A percentile compares a stretch with the other conserved stretches of the same genome.
Evolutionary conservation across 768 basidiomycete species (phyloP).

Genomic region (Tylopilus plumbeoviolaceoides): DNA sequence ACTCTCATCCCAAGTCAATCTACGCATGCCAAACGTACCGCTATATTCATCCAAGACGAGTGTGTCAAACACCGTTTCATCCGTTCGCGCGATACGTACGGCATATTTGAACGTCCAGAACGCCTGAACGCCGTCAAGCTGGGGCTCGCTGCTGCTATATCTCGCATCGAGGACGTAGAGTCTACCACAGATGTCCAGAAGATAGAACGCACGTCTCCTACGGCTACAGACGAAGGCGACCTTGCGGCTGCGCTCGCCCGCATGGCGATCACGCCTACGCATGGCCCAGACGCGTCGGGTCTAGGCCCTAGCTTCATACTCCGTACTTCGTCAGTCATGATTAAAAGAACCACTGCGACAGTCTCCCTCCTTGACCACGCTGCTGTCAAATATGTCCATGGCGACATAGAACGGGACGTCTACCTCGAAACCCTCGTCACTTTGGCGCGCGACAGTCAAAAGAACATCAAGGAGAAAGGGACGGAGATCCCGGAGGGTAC

Average conservation of each 20-base stretch:
- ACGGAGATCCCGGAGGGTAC: conserved; percentile 70
- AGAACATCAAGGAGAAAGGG: conserved; percentile 55
- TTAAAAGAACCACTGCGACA: conserved; percentile 51
- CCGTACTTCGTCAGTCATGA: conserved; percentile 32
- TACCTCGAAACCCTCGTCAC: conserved; percentile 60
- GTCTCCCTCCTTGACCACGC: conserved; percentile 54
- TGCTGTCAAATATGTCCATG: conserved; percentile 73
- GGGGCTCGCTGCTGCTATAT: conserved; percentile 76
- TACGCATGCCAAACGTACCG: conserved; percentile 14
- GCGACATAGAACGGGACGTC: conserved; percentile 60
- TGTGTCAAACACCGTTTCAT: conserved; percentile 77
- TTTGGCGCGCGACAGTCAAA: conserved; percentile 57
- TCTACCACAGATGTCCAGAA: not conserved
- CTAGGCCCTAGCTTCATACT: not conserved
- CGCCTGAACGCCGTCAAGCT: conserved; percentile 79
- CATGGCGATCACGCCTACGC: conserved; percentile 33
- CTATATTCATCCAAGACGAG: conserved; percentile 59
- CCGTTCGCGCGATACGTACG: conserved; percentile 66
- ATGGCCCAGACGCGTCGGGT: not conserved
- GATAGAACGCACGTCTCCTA: not conserved
- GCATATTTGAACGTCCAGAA: conserved; percentile 88
- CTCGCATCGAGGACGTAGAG: conserved; percentile 53
- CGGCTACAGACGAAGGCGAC: conserved; percentile 40
- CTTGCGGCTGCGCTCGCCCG: conserved; percentile 44
- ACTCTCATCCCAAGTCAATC: not conserved